phyloP scores from a whole-genome alignment of 768 basidiomycete species.

The Amanita fuliginea region DNA sequence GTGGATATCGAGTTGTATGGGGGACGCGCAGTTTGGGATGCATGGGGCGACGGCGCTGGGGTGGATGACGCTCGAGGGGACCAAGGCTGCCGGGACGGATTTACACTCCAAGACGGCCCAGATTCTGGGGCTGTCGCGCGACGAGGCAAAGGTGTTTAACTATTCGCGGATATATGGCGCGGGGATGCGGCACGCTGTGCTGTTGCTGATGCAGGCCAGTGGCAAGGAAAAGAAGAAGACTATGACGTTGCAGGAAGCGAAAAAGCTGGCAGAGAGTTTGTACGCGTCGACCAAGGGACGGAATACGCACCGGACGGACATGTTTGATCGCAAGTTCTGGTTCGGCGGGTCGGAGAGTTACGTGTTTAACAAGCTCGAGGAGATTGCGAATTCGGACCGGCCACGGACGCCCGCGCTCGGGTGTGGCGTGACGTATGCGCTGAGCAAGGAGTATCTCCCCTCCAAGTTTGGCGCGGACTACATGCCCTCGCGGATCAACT shows the following conservation, averaged over 20 bases:
- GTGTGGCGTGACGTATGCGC: slow-evolving; percentile 86
- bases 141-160: slow-evolving; percentile 97
- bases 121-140: slow-evolving; percentile 87
- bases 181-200: slow-evolving; percentile 86
- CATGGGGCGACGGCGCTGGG: slow-evolving; percentile 96
- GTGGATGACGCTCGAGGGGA: slow-evolving; percentile 99
- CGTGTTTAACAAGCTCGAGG: slow-evolving; percentile 96
- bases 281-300: slow-evolving; percentile 92
- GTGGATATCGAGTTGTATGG: slow-evolving; percentile 99
- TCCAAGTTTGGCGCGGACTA: slow-evolving; percentile 76
- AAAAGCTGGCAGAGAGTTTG: slow-evolving; percentile 69
- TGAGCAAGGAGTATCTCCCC: slow-evolving; percentile 84
- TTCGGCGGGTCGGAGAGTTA: slow-evolving; percentile 93
- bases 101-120: slow-evolving; percentile 92
- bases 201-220: slow-evolving; percentile 74
- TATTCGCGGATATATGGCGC: slow-evolving; percentile 99
- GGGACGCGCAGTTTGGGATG: slow-evolving; percentile 93
- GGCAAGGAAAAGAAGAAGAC: slow-evolving; percentile 10
- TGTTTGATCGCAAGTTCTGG: slow-evolving; percentile 86
- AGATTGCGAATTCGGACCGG: slow-evolving; percentile 77
- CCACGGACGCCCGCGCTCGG: slow-evolving; percentile 91
- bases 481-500: slow-evolving; percentile 95
- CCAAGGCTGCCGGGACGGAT: slow-evolving; percentile 90
- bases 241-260: slow-evolving; percentile 72
- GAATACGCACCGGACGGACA: slow-evolving; percentile 64